phyloP scores from a whole-genome alignment of 192 early-diverging fungal genomes.

The Coemansia reversa region DNA sequence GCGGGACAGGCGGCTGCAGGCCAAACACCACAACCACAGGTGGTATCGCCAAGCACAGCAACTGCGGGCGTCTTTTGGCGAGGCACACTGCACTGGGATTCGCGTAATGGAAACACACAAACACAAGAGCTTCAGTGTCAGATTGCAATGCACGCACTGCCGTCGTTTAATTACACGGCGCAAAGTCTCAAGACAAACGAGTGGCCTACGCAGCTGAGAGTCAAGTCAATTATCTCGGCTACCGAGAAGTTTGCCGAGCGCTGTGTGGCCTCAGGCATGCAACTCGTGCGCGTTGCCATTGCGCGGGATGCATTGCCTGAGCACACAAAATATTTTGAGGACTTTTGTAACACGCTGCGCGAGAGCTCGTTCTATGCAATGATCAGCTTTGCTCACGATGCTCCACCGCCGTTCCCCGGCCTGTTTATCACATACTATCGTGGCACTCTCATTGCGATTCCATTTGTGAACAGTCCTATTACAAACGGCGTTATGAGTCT shows the following conservation, averaged over 20 bases:
- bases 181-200: slow-evolving; percentile 29
- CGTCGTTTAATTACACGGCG: slow-evolving; percentile 21
- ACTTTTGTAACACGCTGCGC: slow-evolving; percentile 40
- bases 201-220: slow-evolving; percentile 41
- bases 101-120: slow-evolving; percentile 13
- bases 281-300: slow-evolving; percentile 26
- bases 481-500: slow-evolving; percentile 9
- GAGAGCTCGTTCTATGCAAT: slow-evolving; percentile 32
- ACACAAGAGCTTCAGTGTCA: slow-evolving; percentile 32
- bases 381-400: slow-evolving; percentile 7
- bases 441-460: slow-evolving; percentile 25
- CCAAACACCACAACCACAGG: background rate
- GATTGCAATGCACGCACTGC: slow-evolving; percentile 19
- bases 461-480: slow-evolving; percentile 30
- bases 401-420: slow-evolving; percentile 18
- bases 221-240: slow-evolving; percentile 17
- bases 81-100: slow-evolving; percentile 39
- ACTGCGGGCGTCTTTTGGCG: slow-evolving; percentile 22
- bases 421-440: slow-evolving; percentile 31
- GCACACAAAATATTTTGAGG: slow-evolving; percentile 35
- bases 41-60: background rate
- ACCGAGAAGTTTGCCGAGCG: slow-evolving; percentile 32
- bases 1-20: slow-evolving; percentile 7
- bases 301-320: slow-evolving; percentile 20
- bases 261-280: slow-evolving; percentile 25